phyloP scores from a whole-genome alignment of 306 rosid genomes.

The Potentilla sterilis region DNA sequence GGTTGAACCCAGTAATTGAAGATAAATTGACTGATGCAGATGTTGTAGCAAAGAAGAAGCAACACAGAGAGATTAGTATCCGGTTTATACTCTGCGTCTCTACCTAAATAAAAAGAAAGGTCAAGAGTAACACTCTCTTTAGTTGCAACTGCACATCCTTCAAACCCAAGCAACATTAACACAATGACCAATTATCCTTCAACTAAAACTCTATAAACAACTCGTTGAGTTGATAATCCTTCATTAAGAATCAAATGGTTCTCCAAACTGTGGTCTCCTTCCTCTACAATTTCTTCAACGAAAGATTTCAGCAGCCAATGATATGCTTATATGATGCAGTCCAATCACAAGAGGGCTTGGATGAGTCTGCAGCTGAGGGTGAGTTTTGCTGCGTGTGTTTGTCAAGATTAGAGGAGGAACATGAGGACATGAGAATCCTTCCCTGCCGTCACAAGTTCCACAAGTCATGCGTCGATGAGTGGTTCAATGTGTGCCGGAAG shows the following conservation, averaged over 20 bases:
- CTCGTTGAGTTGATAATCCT: slow-evolving; percentile 24
- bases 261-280: slow-evolving; percentile 44
- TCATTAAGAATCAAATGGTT: slow-evolving; percentile 40
- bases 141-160: slow-evolving; percentile 77
- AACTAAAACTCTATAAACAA: slow-evolving; percentile 35
- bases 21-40: background rate
- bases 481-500: slow-evolving; percentile 62
- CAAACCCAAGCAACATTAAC: slow-evolving; percentile 54
- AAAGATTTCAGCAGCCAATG: slow-evolving; percentile 25
- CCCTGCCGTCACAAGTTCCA: slow-evolving; percentile 87
- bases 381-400: slow-evolving; percentile 70
- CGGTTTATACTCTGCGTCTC: background rate
- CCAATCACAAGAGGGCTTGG: slow-evolving; percentile 1
- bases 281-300: slow-evolving; percentile 39
- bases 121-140: slow-evolving; percentile 66
- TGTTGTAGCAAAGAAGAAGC: background rate
- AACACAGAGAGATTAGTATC: background rate
- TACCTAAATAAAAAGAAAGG: slow-evolving; percentile 39
- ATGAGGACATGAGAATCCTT: slow-evolving; percentile 47
- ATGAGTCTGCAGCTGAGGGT: slow-evolving; percentile 27
- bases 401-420: slow-evolving; percentile 50
- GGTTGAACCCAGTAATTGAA: background rate
- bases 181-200: slow-evolving; percentile 30
- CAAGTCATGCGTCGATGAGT: slow-evolving; percentile 66
- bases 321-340: slow-evolving; percentile 26